Evolutionary conservation across 805 yeast genomes (phyloP), one percentile per base, ranked within the genome.

Genomic region (Wickerhamomyces subpelliculosus): DNA sequence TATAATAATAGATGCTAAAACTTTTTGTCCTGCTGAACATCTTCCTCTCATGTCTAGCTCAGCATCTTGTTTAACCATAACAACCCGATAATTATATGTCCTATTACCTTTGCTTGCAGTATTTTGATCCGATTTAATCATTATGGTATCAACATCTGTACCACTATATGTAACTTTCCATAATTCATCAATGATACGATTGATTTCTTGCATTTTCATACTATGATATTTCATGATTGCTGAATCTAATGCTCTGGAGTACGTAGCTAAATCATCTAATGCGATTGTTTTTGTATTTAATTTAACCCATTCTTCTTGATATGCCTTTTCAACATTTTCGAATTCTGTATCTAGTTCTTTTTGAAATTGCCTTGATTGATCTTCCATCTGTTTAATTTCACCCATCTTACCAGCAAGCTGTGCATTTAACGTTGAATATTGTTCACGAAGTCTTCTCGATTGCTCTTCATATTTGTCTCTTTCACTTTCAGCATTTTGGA

Each of bases 31-130:
- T 0, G 98, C 97, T 2, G 96, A 86, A 58, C 99, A 93, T 41
- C 98, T 66, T 0, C 98, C 99, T 44, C 99, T 73, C 99, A 93
- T 93, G 55, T 93, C 99, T 34, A 93, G 65, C 58, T 93, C 97
- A 1, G 80, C 84, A 42, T 84, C 90, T 52, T 84, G 86, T 57
- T 93, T 93, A 42, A 80, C 79, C 98, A 93, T 93, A 18, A 89
- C 95, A 16, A 93, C 97, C 27, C 97, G 68, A 54, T 90, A 90
- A 55, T 90, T 89, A 58, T 89, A 90, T 1, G 93, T 75, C 40
- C 94, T 65, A 30, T 75, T 74, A 19, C 71, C 58, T 32, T 55
- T 57, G 4, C 46, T 33, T 12, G 55, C 45, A 7, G 54, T 50
- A 10, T 64, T 69, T 41, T 78, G 80, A 49, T 90, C 97, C 28